These are phyloP conservation scores for Mucor piriformis DNA, from an alignment of 371 early-diverging fungal species.

Conservation along the genomic window DNA sequence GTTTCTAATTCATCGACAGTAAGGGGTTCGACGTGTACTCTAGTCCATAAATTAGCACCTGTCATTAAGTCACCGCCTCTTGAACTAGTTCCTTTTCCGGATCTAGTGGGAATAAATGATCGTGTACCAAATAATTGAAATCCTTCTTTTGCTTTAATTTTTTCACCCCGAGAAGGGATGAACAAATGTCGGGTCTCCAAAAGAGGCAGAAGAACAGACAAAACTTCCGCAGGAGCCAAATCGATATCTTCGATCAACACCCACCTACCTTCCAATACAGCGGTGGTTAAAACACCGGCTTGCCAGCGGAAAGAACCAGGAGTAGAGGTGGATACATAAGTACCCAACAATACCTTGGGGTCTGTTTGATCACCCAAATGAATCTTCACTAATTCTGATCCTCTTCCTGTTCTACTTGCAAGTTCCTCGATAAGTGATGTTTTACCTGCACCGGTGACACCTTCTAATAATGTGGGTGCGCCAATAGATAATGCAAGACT, in stretches of 20 bases:
- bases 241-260: constrained; percentile 99
- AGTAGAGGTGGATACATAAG: constrained; percentile 91
- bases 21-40: constrained; percentile 70
- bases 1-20: constrained; percentile 63
- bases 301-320: constrained; percentile 97
- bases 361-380: constrained; percentile 99
- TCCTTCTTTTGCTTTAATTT: constrained; percentile 85
- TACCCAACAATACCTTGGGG: constrained; percentile 95
- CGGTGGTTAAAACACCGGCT: constrained; percentile 94
- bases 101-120: constrained; percentile 59
- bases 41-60: constrained; percentile 82
- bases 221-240: constrained; percentile 96
- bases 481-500: constrained; percentile 85
- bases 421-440: constrained; percentile 92
- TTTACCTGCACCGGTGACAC: constrained; percentile 95
- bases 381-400: constrained; percentile 86
- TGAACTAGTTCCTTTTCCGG: constrained; percentile 45
- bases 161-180: constrained; percentile 94
- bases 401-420: constrained; percentile 75
- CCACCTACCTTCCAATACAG: constrained; percentile 97
- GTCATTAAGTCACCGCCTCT: constrained; percentile 63
- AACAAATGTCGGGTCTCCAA: constrained; percentile 93
- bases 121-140: constrained; percentile 98
- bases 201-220: constrained; percentile 93
- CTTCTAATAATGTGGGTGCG: constrained; percentile 91